A percentile compares a stretch with the other conserved stretches of the same genome.
These are phyloP conservation scores for Coniochaeta hoffmannii DNA, from an alignment of 2,329 filamentous ascomycete genomes.

Conservation along the genomic window DNA sequence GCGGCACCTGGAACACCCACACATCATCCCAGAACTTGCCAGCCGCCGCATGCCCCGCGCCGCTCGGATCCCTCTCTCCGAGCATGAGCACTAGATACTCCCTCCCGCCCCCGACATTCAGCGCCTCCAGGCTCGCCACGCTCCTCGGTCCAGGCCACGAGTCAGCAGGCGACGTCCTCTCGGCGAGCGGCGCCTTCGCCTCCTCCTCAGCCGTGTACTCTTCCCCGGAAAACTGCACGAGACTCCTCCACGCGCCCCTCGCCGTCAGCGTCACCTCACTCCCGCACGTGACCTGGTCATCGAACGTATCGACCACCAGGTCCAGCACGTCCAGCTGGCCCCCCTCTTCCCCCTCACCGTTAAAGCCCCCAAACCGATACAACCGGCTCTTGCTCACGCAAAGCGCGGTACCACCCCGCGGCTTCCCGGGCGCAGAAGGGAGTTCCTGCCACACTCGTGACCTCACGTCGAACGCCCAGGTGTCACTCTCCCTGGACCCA, in stretches of 20 bases:
- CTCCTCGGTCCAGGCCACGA: constrained; percentile 46
- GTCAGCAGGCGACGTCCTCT: constrained; percentile 4
- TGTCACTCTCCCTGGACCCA: constrained; percentile 55
- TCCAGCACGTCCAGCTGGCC: constrained; percentile 62
- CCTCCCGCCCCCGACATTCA: constrained; percentile 51
- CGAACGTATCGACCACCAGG: constrained; percentile 47
- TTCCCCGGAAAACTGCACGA: constrained; percentile 23
- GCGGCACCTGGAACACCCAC: constrained; percentile 57
- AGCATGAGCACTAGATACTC: constrained; percentile 57
- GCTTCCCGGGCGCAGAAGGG: constrained; percentile 57
- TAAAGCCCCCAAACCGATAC: constrained; percentile 76
- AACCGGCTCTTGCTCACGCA: constrained; percentile 56
- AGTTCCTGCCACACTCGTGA: constrained; percentile 60
- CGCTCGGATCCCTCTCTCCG: constrained; percentile 46
- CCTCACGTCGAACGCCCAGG: constrained; percentile 71
- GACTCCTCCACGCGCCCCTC: constrained; percentile 46
- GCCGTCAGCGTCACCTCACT: constrained; percentile 44
- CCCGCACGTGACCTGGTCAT: constrained; percentile 35
- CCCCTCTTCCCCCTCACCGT: constrained; percentile 62
- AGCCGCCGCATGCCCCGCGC: constrained; percentile 39
- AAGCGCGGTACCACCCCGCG: constrained; percentile 61
- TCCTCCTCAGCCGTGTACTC: constrained; percentile 25
- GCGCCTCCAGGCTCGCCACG: constrained; percentile 45
- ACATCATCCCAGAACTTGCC: constrained; percentile 52
- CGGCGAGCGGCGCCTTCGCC: constrained; percentile 9